Base-by-base conservation (phyloP, 441 rosid species). In the Adansonia grandidieri region DNA sequence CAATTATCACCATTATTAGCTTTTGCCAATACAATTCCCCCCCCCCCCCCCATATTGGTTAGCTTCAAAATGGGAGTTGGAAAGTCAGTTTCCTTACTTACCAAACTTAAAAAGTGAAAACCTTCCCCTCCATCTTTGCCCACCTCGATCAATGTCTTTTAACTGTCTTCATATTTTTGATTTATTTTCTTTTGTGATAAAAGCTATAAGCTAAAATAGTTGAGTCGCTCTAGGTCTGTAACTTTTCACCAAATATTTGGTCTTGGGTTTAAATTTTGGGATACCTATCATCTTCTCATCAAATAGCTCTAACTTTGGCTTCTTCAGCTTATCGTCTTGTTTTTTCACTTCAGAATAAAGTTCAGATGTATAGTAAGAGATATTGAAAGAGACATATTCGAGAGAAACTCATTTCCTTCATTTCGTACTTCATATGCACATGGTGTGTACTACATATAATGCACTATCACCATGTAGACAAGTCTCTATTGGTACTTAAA, bases 121-220 rank as follows among this genome's bases (percentile, higher is more conserved):
- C 0, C 42, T 69, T 10, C 57, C 51, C 19, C 42, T 48, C 22
- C 19, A 69, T 69, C 37, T 50, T 42, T 48, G 42, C 20, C 42
- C 42, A 37, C 42, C 42, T 22, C 19, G 42, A 42, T 69, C 57
- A 6, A 69, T 13, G 58, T 69, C 58, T 22, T 69, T 37, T 69
- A 50, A 22, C 58, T 48, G 60, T 70, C 51, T 50, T 70, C 74
- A 50, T 50, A 24, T 3, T 13, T 70, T 70, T 51, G 11, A 70
- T 15, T 50, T 50, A 70, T 70, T 70, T 70, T 70, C 60, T 50
- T 70, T 28, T 50, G 74, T 24, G 51, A 48, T 48, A 14, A 50
- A 48, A 48, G 74, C 61, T 51, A 5, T n/a, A 24, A 24, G 61
- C 9, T 51, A 50, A 51, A 51, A 71, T 24, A 24, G 54, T 68